A percentile compares a stretch with the other conserved stretches of the same genome.
phyloP scores from a whole-genome alignment of 1,284 basidiomycete genomes.

The Sanghuangporus weigelae region DNA sequence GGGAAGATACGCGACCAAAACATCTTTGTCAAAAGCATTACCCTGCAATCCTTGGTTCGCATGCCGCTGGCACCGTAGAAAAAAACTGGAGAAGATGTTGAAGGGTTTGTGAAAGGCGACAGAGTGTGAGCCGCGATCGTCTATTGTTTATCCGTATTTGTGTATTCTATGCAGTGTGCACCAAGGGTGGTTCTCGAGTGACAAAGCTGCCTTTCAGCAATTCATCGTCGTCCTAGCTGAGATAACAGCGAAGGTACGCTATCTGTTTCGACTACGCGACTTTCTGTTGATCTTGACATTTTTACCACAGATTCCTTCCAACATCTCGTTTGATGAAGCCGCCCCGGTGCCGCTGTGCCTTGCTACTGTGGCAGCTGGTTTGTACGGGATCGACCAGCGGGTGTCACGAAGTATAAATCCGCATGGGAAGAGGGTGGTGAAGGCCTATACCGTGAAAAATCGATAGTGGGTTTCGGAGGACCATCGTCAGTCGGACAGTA shows the following conservation, averaged over 20 bases:
- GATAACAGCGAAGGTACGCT: conserved; percentile 23
- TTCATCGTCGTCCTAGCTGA: conserved; percentile 23
- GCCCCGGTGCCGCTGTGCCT: conserved; percentile 36
- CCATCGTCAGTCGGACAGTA: conserved; percentile 35
- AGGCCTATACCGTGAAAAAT: conserved; percentile 23
- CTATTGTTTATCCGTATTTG: background rate
- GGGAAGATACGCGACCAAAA: conserved; percentile 33
- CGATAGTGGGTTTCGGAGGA: conserved; percentile 34
- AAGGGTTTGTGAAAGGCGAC: conserved; percentile 34
- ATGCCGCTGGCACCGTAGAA: conserved; percentile 38
- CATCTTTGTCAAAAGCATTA: conserved; percentile 27
- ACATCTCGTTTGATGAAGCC: conserved; percentile 30
- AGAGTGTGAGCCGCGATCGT: conserved; percentile 27
- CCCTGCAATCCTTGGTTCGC: conserved; percentile 41
- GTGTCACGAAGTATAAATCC: background rate
- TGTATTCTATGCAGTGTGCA: conserved; percentile 16
- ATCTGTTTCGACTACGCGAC: background rate
- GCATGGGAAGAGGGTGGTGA: conserved; percentile 24
- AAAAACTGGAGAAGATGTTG: conserved; percentile 35
- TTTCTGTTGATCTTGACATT: background rate
- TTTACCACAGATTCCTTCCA: conserved; percentile 25
- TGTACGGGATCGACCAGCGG: conserved; percentile 20
- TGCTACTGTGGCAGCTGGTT: conserved; percentile 34
- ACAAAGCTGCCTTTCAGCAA: conserved; percentile 26
- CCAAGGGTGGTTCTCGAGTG: conserved; percentile 22